Conservation (phyloP, 306 rosid genomes). For the Acmispon strigosus region DNA sequence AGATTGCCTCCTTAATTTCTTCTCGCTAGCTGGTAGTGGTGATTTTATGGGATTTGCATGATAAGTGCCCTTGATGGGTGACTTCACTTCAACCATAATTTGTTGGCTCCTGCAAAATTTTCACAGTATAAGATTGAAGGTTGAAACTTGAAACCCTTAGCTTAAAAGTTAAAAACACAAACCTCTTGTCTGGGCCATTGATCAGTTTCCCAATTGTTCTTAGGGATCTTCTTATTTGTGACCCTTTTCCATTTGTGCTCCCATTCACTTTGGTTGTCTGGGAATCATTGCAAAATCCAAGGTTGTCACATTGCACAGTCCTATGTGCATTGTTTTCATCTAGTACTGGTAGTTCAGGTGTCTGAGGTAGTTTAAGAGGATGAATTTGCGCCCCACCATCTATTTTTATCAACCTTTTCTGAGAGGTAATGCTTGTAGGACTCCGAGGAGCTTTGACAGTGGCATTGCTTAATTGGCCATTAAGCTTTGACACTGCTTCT, state of each 20-base stretch:
- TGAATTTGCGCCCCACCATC: conserved; percentile 37
- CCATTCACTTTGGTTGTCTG: conserved; percentile 36
- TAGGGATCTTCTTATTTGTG: conserved; percentile 74
- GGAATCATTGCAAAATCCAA: conserved; percentile 29
- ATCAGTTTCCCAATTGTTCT: conserved; percentile 89
- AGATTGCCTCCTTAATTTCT: conserved; percentile 64
- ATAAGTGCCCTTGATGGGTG: conserved; percentile 34
- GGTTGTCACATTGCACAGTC: conserved; percentile 9
- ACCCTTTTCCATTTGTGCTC: conserved; percentile 67
- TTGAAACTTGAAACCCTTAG: background rate
- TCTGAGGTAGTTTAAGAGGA: conserved; percentile 45
- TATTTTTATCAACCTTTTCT: conserved; percentile 33
- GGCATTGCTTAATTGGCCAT: conserved; percentile 35
- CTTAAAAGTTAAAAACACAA: background rate
- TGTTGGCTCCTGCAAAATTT: conserved; percentile 60
- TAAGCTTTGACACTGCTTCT: conserved; percentile 35
- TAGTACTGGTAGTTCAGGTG: conserved; percentile 45
- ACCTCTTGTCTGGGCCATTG: conserved; percentile 85
- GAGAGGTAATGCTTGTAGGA: conserved; percentile 41
- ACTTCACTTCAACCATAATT: conserved; percentile 37
- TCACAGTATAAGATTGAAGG: conserved; percentile 4
- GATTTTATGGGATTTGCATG: conserved; percentile 33
- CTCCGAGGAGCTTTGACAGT: conserved; percentile 47
- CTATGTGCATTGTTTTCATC: conserved; percentile 34
- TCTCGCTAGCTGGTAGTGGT: conserved; percentile 35